Conservation (phyloP, 371 early-diverging fungal genomes). For the Neoconidiobolus thromboides region DNA sequence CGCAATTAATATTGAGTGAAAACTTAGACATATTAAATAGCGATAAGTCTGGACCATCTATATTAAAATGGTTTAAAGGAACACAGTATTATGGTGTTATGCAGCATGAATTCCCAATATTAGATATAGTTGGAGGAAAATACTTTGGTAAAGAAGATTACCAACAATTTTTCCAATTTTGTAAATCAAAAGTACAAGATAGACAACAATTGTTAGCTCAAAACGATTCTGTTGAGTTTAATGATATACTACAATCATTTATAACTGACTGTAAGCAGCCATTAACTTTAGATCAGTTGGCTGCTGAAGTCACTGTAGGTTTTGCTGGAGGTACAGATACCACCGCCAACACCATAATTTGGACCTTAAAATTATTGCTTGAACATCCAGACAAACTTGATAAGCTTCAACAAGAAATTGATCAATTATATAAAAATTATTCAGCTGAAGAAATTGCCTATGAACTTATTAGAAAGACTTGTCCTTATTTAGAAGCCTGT, state of each 20-base stretch:
- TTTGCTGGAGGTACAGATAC: slow-evolving; percentile 11
- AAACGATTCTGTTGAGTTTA: no score
- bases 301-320: no score
- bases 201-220: no score
- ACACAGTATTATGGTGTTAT: slow-evolving; percentile 3
- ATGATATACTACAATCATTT: no score
- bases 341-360: slow-evolving; percentile 9
- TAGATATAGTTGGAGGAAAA: slow-evolving; percentile 1
- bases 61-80: slow-evolving; percentile 11
- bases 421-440: background rate
- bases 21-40: slow-evolving; percentile 23
- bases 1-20: slow-evolving; percentile 24
- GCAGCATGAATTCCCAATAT: slow-evolving; percentile 6
- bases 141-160: background rate
- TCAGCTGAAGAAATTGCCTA: no score
- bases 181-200: background rate
- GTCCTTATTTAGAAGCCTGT: no score
- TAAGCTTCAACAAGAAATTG: slow-evolving; percentile 7
- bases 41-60: slow-evolving; percentile 12
- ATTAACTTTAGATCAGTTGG: no score
- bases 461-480: no score
- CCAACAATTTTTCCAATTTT: background rate
- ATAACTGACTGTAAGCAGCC: no score
- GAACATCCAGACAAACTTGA: slow-evolving; percentile 8
- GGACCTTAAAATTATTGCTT: slow-evolving; percentile 9